Evolutionary conservation across 176 grass and related monocot species (phyloP).

Genomic region (Musa troglodytarum): DNA sequence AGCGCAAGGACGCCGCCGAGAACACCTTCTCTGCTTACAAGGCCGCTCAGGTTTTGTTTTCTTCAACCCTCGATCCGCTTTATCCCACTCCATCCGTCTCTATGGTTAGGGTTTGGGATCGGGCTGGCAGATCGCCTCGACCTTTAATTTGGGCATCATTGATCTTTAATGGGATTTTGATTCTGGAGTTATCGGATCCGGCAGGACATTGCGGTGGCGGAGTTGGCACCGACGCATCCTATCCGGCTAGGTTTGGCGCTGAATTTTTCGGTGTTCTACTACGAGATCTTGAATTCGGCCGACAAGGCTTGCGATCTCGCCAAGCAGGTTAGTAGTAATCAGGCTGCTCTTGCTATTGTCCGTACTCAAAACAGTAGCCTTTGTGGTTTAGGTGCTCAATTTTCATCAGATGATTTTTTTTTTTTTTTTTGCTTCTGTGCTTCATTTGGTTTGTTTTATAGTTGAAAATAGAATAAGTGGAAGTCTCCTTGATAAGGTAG

Average conservation of each 20-base stretch:
- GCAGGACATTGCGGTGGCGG: conserved; percentile 70
- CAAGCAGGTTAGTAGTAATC: conserved; percentile 52
- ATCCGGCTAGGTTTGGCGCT: conserved; percentile 89
- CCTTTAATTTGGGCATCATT: no score
- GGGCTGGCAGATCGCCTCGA: neutral
- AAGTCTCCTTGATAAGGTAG: no score
- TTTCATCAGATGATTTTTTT: neutral
- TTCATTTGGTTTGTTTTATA: no score
- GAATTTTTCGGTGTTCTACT: conserved; percentile 99
- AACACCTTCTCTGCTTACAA: conserved; percentile 68
- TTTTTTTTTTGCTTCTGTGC: neutral
- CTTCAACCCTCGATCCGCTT: neutral
- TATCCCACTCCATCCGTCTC: conserved; percentile 7
- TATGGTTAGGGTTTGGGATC: neutral
- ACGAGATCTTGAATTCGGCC: conserved; percentile 97
- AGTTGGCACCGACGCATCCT: conserved; percentile 88
- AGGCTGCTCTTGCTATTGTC: neutral
- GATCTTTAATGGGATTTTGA: no score
- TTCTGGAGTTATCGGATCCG: neutral
- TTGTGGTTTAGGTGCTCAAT: neutral
- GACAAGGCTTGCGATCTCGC: conserved; percentile 91
- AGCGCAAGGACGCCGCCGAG: conserved; percentile 87
- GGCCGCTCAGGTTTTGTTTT: conserved; percentile 53
- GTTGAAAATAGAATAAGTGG: no score
- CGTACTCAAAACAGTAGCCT: neutral